These are phyloP conservation scores for Globisporangium spiculum DNA, from an alignment of 352 stramenopile genomes.

Conservation along the genomic window DNA sequence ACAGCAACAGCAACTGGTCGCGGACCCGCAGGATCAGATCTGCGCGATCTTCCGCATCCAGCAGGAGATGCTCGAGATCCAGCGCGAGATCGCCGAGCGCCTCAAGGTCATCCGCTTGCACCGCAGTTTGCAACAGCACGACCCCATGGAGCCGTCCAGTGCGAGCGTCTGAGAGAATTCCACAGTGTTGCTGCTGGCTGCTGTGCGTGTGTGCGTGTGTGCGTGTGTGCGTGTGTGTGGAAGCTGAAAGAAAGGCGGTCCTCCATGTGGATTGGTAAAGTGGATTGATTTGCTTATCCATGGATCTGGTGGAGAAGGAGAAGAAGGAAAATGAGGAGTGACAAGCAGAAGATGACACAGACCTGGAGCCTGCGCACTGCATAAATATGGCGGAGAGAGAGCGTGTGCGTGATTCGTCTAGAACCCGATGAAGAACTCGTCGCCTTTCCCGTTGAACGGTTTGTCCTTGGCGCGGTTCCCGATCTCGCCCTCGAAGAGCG, in stretches of 20 bases:
- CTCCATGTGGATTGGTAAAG: background rate
- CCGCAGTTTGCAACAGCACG: conserved; percentile 34
- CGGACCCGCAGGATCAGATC: conserved; percentile 40
- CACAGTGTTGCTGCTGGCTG: too few relatives aligned
- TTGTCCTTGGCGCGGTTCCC: conserved; percentile 65
- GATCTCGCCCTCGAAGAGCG: conserved; percentile 73
- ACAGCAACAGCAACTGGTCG: conserved; percentile 15
- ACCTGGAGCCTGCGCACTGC: background rate
- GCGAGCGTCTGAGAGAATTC: conserved; percentile 46
- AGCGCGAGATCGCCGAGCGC: conserved; percentile 50
- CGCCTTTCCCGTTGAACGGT: conserved; percentile 60
- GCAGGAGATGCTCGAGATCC: conserved; percentile 47
- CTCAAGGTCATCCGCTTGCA: conserved; percentile 36
- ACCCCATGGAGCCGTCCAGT: conserved; percentile 55
- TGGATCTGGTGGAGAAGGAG: background rate
- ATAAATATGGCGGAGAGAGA: conserved; percentile 1
- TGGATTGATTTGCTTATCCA: conserved; percentile 5
- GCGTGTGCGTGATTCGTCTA: conserved; percentile 21
- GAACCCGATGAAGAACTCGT: conserved; percentile 73
- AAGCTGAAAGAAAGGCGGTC: background rate
- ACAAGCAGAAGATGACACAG: background rate
- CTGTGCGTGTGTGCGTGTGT: background rate
- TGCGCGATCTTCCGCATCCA: conserved; percentile 55
- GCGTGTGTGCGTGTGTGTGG: background rate
- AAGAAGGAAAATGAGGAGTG: background rate